phyloP scores from a whole-genome alignment of 441 rosid genomes.

The Populus trichocarpa region DNA sequence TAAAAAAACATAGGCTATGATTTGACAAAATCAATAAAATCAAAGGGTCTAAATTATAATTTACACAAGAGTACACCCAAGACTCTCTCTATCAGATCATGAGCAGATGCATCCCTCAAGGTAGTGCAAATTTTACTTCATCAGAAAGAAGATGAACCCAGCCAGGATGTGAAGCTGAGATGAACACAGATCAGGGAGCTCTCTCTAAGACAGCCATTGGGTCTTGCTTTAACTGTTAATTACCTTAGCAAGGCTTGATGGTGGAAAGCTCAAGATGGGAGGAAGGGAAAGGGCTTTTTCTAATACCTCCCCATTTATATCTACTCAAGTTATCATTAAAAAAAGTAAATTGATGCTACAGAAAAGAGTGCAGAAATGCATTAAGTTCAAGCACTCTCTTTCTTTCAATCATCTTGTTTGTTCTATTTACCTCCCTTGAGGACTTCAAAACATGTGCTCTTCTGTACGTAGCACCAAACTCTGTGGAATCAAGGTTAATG shows the following conservation, averaged over 20 bases:
- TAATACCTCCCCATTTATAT: neutral
- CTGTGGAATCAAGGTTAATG: too few relatives aligned
- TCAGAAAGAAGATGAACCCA: neutral
- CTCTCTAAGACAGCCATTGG: neutral
- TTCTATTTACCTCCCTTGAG: too few relatives aligned
- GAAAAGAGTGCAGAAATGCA: neutral
- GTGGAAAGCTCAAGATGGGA: neutral
- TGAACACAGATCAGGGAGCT: neutral
- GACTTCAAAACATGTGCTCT: too few relatives aligned
- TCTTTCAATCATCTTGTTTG: too few relatives aligned
- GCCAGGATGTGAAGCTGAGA: neutral
- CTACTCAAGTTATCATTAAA: neutral
- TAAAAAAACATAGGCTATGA: too few relatives aligned
- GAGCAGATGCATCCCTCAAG: neutral
- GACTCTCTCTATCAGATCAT: neutral
- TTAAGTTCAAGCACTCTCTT: neutral
- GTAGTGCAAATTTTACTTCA: neutral
- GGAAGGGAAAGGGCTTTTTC: neutral
- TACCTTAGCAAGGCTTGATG: too few relatives aligned
- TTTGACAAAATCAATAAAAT: too few relatives aligned
- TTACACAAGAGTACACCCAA: neutral
- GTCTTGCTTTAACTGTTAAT: neutral
- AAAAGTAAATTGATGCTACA: neutral
- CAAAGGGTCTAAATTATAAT: too few relatives aligned
- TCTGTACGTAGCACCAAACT: too few relatives aligned